A percentile compares a stretch with the other conserved stretches of the same genome.
phyloP scores from a whole-genome alignment of 176 grass and related monocot genomes.

The Leersia perrieri region DNA sequence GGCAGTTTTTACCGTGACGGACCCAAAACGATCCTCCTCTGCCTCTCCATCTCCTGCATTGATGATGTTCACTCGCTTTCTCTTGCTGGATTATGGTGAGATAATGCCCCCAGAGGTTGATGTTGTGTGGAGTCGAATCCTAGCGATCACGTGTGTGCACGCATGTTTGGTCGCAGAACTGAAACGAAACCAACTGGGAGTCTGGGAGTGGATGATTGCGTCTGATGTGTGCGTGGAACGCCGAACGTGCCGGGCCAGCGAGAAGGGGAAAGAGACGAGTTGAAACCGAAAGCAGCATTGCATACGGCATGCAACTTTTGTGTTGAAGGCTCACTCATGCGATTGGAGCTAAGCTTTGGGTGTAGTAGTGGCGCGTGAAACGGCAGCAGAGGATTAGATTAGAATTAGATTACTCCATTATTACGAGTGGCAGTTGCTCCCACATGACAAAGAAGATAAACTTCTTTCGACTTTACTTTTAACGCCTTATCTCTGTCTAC shows the following conservation, averaged over 20 bases:
- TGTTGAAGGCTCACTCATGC: background rate
- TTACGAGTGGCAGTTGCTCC: background rate
- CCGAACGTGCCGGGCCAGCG: background rate
- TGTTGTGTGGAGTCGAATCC: background rate
- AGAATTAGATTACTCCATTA: no score
- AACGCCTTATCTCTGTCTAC: background rate
- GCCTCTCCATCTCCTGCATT: background rate
- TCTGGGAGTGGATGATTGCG: background rate
- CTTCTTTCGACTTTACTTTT: slow-evolving; percentile 10
- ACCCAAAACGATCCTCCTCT: background rate
- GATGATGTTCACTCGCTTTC: background rate
- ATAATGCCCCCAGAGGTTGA: no score
- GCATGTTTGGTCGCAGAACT: background rate
- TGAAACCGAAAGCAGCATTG: background rate
- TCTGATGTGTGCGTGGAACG: background rate
- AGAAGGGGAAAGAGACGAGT: background rate
- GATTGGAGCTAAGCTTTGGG: no score
- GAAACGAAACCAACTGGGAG: background rate
- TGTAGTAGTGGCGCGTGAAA: background rate
- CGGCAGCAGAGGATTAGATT: background rate
- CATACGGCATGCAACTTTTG: no score
- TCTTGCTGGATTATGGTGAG: background rate
- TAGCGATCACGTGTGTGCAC: background rate
- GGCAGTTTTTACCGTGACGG: background rate
- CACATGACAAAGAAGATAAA: background rate